Base-by-base conservation (phyloP, 2,329 filamentous ascomycete genomes). In the Corynespora cassiicola region DNA sequence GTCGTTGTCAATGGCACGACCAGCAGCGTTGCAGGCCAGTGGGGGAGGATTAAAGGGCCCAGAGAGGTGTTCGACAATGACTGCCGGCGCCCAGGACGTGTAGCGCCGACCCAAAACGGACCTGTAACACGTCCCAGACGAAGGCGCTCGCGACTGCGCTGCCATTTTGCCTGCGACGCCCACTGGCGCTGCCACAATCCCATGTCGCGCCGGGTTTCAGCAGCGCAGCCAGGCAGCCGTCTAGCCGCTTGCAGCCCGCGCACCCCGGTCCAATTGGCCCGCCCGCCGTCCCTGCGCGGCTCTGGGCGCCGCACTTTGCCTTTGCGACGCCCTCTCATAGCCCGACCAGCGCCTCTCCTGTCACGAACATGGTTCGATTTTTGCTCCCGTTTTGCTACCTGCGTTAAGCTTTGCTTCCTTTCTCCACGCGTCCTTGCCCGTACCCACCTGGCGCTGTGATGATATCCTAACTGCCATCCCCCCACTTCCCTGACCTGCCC, bases 331-430 rank as follows among this genome's bases (percentile, higher is more conserved):
- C 52, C 51, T 42, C 45, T 56, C 50, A 40, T 55, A 47, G 51
- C 45, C 52, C 44, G 47, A 47, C 45, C 40, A 50, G 47, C 51
- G 44, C 41, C n/a, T n/a, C 51, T 54, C 39, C 39, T 58, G 63
- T 66, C 56, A 45, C 41, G 35, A 50, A 55, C 39, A 50, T 68
- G 58, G 63, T 66, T 50, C 57, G 63, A 68, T 56, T 58, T 59
- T 47, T 63, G 54, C 50, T 51, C 54, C 56, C 37, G 49, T 56
- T 53, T 57, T 55, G 56, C 55, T 57, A 45, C 50, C 45, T 56
- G 50, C 46, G 50, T 54, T 58, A 54, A 55, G 53, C 48, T 50
- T 51, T 48, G 20, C 39, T 54, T 48, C 39, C 26, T 32, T 42
- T 49, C 49, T 55, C 56, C 56, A 60, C 57, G 52, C 59, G 56